phyloP scores from a whole-genome alignment of 2,329 filamentous ascomycete genomes.

The Zalaria obscura region DNA sequence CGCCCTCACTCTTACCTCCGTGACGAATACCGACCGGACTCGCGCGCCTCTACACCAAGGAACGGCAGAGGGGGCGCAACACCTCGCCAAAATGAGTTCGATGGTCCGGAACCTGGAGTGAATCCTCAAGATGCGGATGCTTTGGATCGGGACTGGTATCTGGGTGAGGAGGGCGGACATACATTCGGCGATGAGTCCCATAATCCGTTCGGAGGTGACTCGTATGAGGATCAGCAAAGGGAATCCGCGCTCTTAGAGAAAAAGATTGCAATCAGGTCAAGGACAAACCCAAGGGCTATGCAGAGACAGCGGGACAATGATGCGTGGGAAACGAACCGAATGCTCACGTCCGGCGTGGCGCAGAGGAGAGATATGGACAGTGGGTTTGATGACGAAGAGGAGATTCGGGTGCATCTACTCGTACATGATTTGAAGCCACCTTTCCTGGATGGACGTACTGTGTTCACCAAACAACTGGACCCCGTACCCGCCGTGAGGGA shows the following conservation, averaged over 20 bases:
- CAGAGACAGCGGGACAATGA: constrained; percentile 92
- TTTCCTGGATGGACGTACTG: constrained; percentile 84
- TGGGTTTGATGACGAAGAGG: constrained; percentile 80
- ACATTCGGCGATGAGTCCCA: constrained; percentile 85
- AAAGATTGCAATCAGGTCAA: constrained; percentile 40
- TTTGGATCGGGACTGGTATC: constrained; percentile 87
- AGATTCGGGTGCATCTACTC: constrained; percentile 74
- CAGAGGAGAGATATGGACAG: constrained; percentile 69
- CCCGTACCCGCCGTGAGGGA: constrained; percentile 87
- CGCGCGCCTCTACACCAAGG: constrained; percentile 21
- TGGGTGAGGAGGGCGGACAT: constrained; percentile 71
- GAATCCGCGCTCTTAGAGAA: constrained; percentile 66
- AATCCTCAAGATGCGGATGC: constrained; percentile 57
- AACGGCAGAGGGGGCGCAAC: constrained; percentile 16
- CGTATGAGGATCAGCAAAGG: constrained; percentile 60
- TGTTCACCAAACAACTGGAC: constrained; percentile 95
- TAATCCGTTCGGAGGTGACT: constrained; percentile 70
- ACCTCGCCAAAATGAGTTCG: constrained; percentile 43
- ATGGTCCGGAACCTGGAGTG: constrained; percentile 44
- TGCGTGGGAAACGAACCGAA: constrained; percentile 96
- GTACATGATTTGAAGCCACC: constrained; percentile 90
- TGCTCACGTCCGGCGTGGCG: constrained; percentile 91
- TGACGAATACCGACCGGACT: constrained; percentile 9
- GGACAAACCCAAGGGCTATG: constrained; percentile 51
- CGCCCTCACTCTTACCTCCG: constrained; percentile 12